Evolutionary conservation across 768 basidiomycete species (phyloP), one percentile per base, ranked within the genome.

Genomic region (Imleria badia): DNA sequence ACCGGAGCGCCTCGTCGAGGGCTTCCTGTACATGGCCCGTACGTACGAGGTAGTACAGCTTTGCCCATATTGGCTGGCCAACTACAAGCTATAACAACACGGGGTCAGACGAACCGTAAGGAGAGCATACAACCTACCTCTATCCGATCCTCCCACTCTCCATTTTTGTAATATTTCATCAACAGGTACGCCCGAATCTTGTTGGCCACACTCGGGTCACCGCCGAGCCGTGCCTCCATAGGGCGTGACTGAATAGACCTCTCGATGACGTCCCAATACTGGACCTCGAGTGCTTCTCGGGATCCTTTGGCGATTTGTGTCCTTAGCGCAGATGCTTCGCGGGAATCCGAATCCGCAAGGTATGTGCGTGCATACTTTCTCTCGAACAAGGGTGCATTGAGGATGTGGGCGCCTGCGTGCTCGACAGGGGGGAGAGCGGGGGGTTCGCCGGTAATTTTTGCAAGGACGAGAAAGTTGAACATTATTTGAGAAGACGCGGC

Each of bases 51-150:
- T 89, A 95, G 73, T 91, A 98, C n/a, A 95, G 67, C 53, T 91
- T 87, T 11, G 95, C 96, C 94, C 94, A 99, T 13, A 98, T 61
- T 2, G 94, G 92, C 63, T 89, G 87, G 11, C 90, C 89, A 52
- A 89, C 86, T 22, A 96, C 84, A 54, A 94, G 75, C 90, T 95
- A 53, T 22, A n/a, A 59, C 8, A 33, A 43, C 20, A 14, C 26
- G 31, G 61, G 14, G 34, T 66, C 9, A 60, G 40, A 38, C 13
- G 11, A 23, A 29, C 30, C 17, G 1, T 19, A 30, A 29, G 41
- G 42, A 33, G 20, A 33, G 36, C 17, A 45, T n/a, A 15, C 22
- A 10, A 67, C 81, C 7, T 30, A 92, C 93, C 81, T 98, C 94
- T 55, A 97, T 85, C 50, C 86, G 79, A 52, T 90, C 90, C 46